Base-by-base conservation (phyloP, 1,284 basidiomycete genomes). In the Naganishia sp. region DNA sequence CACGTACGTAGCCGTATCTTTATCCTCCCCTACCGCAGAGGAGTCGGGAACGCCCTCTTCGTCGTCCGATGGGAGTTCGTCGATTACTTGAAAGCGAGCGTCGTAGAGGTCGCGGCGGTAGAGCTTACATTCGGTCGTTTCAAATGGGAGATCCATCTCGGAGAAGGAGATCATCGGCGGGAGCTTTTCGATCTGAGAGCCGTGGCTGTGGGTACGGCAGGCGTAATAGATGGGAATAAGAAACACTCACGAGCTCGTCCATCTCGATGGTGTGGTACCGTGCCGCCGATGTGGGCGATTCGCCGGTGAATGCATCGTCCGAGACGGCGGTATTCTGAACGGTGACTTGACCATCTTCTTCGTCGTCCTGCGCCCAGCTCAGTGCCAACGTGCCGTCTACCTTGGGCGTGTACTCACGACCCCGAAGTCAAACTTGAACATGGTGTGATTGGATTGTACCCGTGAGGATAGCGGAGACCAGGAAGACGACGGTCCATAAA, bases 61-160 rank as follows among this genome's bases (percentile, higher is more conserved):
- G 11, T 68, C 60, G 56, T 78, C 79, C 68, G 69, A 1, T 60
- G 72, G 50, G 67, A 72, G 55, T 65, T 84, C 84, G 0, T 88
- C 84, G 31, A 94, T 89, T 42, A 95, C 81, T 77, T 97, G 94
- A 76, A 95, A 96, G 15, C 93, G 86, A 1, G 91, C 94, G 78
- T 98, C 95, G 74, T 93, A 97, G 11, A 97, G 82, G 79, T 98
- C 94, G 55, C 94, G 83, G 10, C 92, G 86, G 3, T 87, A 79
- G 33, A 94, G 79, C 0, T 81, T 82, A 1, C 84, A 49, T 33
- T 45, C 25, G 15, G 77, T 59, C 2, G 74, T 74, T 6, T 60
- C 68, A 28, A 59, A 64, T 0, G 73, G 71, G 33, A 74, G 71
- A 21, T 71, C 64, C 21, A 78, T 55, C 6, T 76, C 74, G 2